Evolutionary conservation across 78 protist genomes (phyloP).

Genomic region (Dictyostelium purpureum): DNA sequence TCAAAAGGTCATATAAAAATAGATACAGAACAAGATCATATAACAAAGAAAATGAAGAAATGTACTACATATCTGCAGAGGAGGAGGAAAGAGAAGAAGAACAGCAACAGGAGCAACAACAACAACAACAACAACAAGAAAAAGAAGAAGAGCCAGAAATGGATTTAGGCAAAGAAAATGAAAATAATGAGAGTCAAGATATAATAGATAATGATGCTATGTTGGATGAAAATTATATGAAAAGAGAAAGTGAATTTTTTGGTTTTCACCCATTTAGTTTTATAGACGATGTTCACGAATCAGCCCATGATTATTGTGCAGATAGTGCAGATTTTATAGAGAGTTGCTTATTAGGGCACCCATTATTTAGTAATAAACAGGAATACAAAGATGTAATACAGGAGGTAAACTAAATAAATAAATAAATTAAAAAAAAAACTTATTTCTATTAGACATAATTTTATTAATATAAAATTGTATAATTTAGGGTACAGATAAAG

Average conservation of each 20-base stretch:
- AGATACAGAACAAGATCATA: neutral
- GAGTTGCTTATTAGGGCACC: slow-evolving; percentile 21
- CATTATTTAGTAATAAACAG: neutral
- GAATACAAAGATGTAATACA: neutral
- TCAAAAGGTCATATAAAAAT: neutral
- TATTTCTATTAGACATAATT: neutral
- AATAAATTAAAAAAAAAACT: neutral
- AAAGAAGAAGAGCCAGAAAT: neutral
- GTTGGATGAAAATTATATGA: neutral
- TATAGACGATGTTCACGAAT: slow-evolving; percentile 34
- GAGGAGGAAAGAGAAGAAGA: neutral
- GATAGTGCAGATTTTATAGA: slow-evolving; percentile 59
- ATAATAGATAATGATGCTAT: neutral
- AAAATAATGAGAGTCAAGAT: neutral
- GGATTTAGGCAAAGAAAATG: neutral
- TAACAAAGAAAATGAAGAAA: neutral
- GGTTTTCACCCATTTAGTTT: slow-evolving; percentile 49
- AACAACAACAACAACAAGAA: neutral
- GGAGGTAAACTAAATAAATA: neutral
- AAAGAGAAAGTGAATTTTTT: slow-evolving; percentile 50
- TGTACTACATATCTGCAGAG: neutral
- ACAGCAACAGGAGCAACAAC: neutral
- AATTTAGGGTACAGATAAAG: slow-evolving; percentile 27
- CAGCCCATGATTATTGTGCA: slow-evolving; percentile 50
- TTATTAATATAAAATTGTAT: neutral